phyloP scores from a whole-genome alignment of 163 green algal species.

The Volvox carteri region DNA sequence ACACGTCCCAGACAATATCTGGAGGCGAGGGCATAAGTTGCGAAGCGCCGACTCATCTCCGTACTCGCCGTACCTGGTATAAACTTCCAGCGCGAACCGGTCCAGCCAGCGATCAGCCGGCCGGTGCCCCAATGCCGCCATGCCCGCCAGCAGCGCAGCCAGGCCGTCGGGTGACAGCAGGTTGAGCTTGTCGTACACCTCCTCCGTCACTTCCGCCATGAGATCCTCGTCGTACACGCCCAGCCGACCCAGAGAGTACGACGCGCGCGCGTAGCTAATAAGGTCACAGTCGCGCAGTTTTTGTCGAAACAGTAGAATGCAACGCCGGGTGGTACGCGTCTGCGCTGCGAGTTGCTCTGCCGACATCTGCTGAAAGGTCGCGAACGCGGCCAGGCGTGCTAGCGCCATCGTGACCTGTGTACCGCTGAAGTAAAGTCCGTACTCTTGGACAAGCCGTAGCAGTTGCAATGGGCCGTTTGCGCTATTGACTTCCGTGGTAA shows the following conservation, averaged over 20 bases:
- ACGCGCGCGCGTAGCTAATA: constrained; percentile 5
- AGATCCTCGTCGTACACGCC: constrained; percentile 37
- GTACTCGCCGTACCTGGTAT: constrained; percentile 41
- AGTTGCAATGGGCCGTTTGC: constrained; percentile 56
- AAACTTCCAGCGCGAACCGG: constrained; percentile 41
- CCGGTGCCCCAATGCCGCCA: constrained; percentile 2
- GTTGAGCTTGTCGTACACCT: constrained; percentile 1
- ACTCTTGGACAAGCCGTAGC: neutral
- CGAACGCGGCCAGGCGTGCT: constrained; percentile 29
- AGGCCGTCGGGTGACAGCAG: constrained; percentile 37
- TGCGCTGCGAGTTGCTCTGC: constrained; percentile 40
- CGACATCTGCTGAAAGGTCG: neutral
- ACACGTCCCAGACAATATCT: too few species aligned
- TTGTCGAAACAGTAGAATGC: constrained; percentile 35
- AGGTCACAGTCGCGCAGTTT: neutral
- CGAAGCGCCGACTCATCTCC: too few species aligned
- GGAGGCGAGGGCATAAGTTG: too few species aligned
- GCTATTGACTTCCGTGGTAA: constrained; percentile 38
- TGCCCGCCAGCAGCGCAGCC: constrained; percentile 33
- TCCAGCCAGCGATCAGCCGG: constrained; percentile 38
- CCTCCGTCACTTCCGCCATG: neutral
- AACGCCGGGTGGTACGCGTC: neutral
- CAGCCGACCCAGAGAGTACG: constrained; percentile 47
- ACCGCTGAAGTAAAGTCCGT: neutral
- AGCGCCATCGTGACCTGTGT: constrained; percentile 39